Conservation (phyloP, 768 basidiomycete genomes). For the Lentinus brumalis region DNA sequence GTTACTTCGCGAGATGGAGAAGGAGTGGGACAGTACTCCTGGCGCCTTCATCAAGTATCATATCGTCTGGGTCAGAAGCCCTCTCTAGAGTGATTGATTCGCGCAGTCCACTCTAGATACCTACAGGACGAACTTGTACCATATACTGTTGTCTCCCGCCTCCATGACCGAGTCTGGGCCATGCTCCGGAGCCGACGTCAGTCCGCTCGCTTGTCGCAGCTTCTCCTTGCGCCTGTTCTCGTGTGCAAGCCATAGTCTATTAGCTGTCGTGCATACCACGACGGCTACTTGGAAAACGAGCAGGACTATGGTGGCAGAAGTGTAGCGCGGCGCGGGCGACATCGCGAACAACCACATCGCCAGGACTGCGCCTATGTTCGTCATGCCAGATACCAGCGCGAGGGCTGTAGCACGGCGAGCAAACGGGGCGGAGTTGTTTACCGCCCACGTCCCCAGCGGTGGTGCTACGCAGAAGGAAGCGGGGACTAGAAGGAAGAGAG, state of each 20-base stretch:
- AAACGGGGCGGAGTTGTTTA: conserved; percentile 62
- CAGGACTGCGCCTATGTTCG: conserved; percentile 61
- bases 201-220: background rate
- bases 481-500: conserved; percentile 55
- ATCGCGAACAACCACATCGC: conserved; percentile 59
- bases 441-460: conserved; percentile 56
- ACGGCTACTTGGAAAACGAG: background rate
- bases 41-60: conserved; percentile 13
- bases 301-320: background rate
- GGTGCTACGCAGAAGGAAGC: conserved; percentile 56
- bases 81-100: background rate
- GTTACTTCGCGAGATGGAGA: conserved; percentile 17
- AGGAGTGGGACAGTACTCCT: conserved; percentile 30
- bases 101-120: too few species aligned
- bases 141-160: too few species aligned
- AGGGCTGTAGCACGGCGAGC: conserved; percentile 58
- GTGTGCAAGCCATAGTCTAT: background rate
- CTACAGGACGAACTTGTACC: too few species aligned
- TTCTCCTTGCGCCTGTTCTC: background rate
- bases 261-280: background rate
- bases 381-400: conserved; percentile 58
- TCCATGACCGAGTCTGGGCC: too few species aligned
- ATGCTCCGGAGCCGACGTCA: too few species aligned
- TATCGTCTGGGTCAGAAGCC: conserved; percentile 13
- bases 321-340: conserved; percentile 2